Percentiles rank a stretch among this genome's conserved stretches.
These are phyloP conservation scores for Powellomyces hirtus DNA, from an alignment of 192 early-diverging fungal genomes.

Conservation along the genomic window DNA sequence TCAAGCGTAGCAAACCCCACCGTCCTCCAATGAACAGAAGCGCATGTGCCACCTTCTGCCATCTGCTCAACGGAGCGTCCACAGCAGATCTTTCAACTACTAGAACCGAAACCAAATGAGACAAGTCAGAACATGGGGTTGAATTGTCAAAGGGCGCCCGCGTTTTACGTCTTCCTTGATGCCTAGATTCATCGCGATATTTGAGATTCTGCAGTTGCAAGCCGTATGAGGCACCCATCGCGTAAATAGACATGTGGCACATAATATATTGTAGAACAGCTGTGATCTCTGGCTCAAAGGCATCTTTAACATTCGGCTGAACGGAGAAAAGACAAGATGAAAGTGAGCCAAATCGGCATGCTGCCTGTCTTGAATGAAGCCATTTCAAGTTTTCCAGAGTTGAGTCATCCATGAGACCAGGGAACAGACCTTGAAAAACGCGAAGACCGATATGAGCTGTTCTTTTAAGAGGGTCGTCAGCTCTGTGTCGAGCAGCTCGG, in stretches of 20 bases:
- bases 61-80: constrained; percentile 56
- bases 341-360: too few species aligned
- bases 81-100: constrained; percentile 58
- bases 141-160: too few species aligned
- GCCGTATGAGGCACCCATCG: constrained; percentile 74
- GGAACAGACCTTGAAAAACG: constrained; percentile 61
- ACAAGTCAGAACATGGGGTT: background rate
- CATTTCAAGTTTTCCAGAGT: background rate
- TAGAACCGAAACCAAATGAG: background rate
- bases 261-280: constrained; percentile 65
- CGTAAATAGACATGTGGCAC: constrained; percentile 72
- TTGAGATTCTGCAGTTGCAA: constrained; percentile 79
- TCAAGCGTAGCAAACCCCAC: constrained; percentile 65
- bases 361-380: background rate
- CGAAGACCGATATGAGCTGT: constrained; percentile 68
- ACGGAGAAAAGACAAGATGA: background rate
- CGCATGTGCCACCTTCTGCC: constrained; percentile 62
- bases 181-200: constrained; percentile 68
- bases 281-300: constrained; percentile 70
- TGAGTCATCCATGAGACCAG: background rate
- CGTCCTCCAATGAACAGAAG: constrained; percentile 67
- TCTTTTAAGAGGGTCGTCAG: constrained; percentile 74
- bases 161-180: constrained; percentile 54
- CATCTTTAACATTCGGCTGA: constrained; percentile 58
- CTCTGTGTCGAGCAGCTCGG: constrained; percentile 77